A percentile compares a stretch with the other conserved stretches of the same genome.
Evolutionary conservation across 2,329 filamentous ascomycete genomes (phyloP).

Genomic region (Alternaria angustiovoidea): DNA sequence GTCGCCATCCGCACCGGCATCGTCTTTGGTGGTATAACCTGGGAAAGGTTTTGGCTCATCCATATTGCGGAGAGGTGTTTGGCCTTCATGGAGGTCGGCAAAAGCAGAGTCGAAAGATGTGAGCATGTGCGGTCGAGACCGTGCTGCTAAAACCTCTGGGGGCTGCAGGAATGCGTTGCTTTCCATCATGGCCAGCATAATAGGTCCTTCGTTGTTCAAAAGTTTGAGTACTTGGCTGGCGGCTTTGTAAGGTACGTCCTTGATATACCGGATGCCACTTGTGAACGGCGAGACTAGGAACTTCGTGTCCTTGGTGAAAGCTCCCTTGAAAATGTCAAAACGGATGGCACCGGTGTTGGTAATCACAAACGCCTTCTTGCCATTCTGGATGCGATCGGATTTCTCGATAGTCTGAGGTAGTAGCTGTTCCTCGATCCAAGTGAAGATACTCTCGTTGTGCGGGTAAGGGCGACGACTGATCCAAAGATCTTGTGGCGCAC

Average conservation of each 20-base stretch:
- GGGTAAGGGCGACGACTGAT: slow-evolving; percentile 81
- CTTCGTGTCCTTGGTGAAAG: slow-evolving; percentile 86
- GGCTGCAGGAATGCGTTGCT: slow-evolving; percentile 52
- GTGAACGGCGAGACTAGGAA: slow-evolving; percentile 89
- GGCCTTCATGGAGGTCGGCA: slow-evolving; percentile 13
- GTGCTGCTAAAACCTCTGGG: slow-evolving; percentile 54
- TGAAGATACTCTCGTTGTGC: slow-evolving; percentile 77
- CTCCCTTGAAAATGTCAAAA: slow-evolving; percentile 93
- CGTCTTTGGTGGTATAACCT: slow-evolving; percentile 91
- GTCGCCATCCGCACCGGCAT: slow-evolving; percentile 83
- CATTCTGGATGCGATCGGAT: slow-evolving; percentile 49
- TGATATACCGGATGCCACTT: slow-evolving; percentile 77
- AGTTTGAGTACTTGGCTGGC: slow-evolving; percentile 73
- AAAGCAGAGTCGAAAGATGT: slow-evolving; percentile 7
- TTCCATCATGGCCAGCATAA: slow-evolving; percentile 51
- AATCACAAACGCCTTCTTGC: slow-evolving; percentile 74
- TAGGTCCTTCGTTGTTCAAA: slow-evolving; percentile 65
- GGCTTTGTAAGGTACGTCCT: slow-evolving; percentile 79
- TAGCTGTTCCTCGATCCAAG: slow-evolving; percentile 78
- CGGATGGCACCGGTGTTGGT: slow-evolving; percentile 91
- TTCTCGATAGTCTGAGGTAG: slow-evolving; percentile 71
- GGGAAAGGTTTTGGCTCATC: slow-evolving; percentile 59
- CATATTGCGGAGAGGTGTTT: slow-evolving; percentile 16
- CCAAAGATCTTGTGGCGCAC: slow-evolving; percentile 82
- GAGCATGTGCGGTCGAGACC: slow-evolving; percentile 31